A percentile compares a stretch with the other conserved stretches of the same genome.
phyloP scores from a whole-genome alignment of 805 yeast genomes.

The Alloascoidea africana region DNA sequence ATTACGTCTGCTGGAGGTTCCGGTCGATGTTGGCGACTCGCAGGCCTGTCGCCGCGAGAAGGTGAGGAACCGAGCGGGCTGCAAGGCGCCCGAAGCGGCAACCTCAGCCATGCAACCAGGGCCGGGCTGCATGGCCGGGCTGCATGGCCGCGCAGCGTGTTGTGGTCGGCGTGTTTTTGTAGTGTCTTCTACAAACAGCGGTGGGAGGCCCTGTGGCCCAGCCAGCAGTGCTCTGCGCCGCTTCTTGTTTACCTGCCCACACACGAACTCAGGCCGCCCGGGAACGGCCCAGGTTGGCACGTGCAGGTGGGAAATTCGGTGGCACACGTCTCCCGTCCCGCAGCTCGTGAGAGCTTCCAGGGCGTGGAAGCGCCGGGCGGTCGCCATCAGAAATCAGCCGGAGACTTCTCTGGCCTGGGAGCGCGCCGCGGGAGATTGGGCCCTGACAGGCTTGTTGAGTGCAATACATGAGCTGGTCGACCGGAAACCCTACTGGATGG shows the following conservation, averaged over 20 bases:
- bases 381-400: constrained; percentile 41
- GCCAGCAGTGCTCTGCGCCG: constrained; percentile 2
- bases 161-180: no score
- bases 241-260: constrained; percentile 15
- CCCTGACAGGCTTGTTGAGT: constrained; percentile 34
- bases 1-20: no score
- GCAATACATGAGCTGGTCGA: constrained; percentile 47
- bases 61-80: no score
- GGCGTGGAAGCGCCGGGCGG: constrained; percentile 44
- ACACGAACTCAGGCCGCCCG: constrained; percentile 7
- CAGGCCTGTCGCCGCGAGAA: no score
- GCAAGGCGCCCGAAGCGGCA: no score
- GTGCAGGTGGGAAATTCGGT: constrained; percentile 49
- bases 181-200: no score
- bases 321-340: constrained; percentile 32
- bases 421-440: constrained; percentile 43
- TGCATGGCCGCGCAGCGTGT: no score
- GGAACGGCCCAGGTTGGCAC: neutral
- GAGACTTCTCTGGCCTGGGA: constrained; percentile 24
- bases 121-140: no score
- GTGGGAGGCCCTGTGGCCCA: no score
- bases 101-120: no score
- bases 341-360: constrained; percentile 40
- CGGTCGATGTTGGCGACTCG: no score
- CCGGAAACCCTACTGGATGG: no score